Evolutionary conservation across 2,329 filamentous ascomycete genomes (phyloP), one percentile per base, ranked within the genome.

Genomic region (Macrophomina tecta): DNA sequence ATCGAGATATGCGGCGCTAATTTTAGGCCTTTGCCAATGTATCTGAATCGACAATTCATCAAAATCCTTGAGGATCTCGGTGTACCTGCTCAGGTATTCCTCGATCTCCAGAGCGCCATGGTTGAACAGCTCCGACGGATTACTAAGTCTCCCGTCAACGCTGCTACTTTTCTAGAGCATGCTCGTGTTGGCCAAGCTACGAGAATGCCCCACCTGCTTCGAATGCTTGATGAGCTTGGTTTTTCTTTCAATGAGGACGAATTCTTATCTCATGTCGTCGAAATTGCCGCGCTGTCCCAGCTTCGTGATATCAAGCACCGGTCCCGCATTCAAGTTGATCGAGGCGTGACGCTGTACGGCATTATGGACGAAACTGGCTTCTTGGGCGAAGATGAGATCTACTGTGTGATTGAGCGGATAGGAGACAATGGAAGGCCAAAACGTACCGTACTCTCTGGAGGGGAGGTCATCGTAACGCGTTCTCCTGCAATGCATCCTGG

Each of bases 31-130:
- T 83, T 94, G 6, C 86, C 86, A 0, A 82, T 94, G 70, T 86
- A 89, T 18, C 83, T 96, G 1, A 96, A 96, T 72, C 88, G 90
- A 0, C 91, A 92, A 70, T 83, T 94, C 68, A 93, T 96, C 79
- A 96, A 96, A 75, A 93, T 96, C 5, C 77, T 97, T 0, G 93
- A 97, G 73, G 93, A 96, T 70, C 88, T 94, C 76, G 84, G 85
- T 0, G 87, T 91, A 0, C 74, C 82, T 0, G 73, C 80, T 1
- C 66, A 77, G 0, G 90, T 86, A 75, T 94, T 97, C 70, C 73
- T 90, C 11, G 72, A 82, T 0, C 78, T 92, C 1, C 92, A 95
- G 75, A 79, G 82, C 0, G 79, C 81, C n/a, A 89, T 89, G 34
- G 78, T 95, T 3, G 70, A 83, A 0, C 80, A 84, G 12, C 80